Conservation (phyloP, 2,329 filamentous ascomycete species). For the Aaosphaeria arxii region DNA sequence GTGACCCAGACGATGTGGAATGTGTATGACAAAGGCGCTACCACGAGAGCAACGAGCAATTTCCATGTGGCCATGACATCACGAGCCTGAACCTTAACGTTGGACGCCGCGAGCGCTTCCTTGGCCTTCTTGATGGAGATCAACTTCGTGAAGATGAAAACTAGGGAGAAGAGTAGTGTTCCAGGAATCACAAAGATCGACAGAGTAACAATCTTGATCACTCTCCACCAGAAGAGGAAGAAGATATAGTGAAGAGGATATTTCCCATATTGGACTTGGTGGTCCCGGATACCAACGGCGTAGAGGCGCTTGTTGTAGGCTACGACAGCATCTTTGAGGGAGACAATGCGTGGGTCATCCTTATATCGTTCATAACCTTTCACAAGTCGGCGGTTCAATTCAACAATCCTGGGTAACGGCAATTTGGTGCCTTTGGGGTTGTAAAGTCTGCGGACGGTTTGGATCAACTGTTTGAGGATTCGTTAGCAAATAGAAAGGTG, state of each 20-base stretch:
- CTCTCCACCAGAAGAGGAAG: slow-evolving; percentile 73
- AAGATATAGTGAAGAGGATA: slow-evolving; percentile 76
- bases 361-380: slow-evolving; percentile 92
- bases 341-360: slow-evolving; percentile 78
- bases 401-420: slow-evolving; percentile 86
- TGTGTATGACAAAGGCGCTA: slow-evolving; percentile 32
- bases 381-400: slow-evolving; percentile 86
- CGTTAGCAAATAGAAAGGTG: not conserved
- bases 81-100: slow-evolving; percentile 38
- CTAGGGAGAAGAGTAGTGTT: slow-evolving; percentile 71
- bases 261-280: slow-evolving; percentile 89
- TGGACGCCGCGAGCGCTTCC: slow-evolving; percentile 39
- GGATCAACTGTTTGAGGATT: slow-evolving; percentile 63
- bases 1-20: slow-evolving; percentile 31
- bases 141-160: slow-evolving; percentile 36
- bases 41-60: slow-evolving; percentile 38
- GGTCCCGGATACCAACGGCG: slow-evolving; percentile 83
- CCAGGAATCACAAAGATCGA: slow-evolving; percentile 82
- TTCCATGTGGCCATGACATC: slow-evolving; percentile 44
- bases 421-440: slow-evolving; percentile 93
- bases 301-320: slow-evolving; percentile 85
- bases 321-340: slow-evolving; percentile 71
- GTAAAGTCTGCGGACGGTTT: slow-evolving; percentile 89
- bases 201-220: slow-evolving; percentile 73
- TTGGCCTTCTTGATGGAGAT: slow-evolving; percentile 37